phyloP scores from a whole-genome alignment of 768 basidiomycete species.

The Trametes gibbosa region DNA sequence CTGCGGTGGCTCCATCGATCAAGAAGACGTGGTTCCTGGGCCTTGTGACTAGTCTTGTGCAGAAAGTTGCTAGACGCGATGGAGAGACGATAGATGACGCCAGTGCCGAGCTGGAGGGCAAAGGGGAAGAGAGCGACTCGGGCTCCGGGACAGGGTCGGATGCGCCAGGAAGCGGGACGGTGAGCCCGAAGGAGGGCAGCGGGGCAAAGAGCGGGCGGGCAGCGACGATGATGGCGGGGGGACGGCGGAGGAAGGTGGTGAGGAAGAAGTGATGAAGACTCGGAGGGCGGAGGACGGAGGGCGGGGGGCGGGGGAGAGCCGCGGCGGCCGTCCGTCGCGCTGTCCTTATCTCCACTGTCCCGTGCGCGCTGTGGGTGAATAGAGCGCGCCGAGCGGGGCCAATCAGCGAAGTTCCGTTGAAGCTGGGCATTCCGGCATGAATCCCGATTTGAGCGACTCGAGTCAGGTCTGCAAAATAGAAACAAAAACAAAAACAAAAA shows the following conservation, averaged over 20 bases:
- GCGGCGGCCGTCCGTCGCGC: slow-evolving; percentile 5
- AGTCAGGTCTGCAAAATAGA: neutral
- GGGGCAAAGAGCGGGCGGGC: slow-evolving; percentile 28
- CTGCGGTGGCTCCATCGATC: slow-evolving; percentile 56
- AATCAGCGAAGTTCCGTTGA: slow-evolving; percentile 3
- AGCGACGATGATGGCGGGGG: slow-evolving; percentile 54
- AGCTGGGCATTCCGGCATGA: slow-evolving; percentile 3
- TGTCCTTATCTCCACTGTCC: neutral
- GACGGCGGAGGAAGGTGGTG: slow-evolving; percentile 59
- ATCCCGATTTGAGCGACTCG: slow-evolving; percentile 8
- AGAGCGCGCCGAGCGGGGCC: slow-evolving; percentile 3
- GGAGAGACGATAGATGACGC: slow-evolving; percentile 7
- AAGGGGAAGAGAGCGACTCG: slow-evolving; percentile 36
- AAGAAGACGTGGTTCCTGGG: slow-evolving; percentile 68
- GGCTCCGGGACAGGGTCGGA: slow-evolving; percentile 46
- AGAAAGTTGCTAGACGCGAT: slow-evolving; percentile 19
- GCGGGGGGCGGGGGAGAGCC: neutral
- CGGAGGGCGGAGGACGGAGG: too few relatives aligned
- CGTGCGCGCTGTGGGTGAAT: neutral
- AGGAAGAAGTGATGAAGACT: slow-evolving; percentile 45
- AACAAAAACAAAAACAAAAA: too few relatives aligned
- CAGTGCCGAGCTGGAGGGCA: slow-evolving; percentile 20
- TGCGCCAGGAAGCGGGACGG: slow-evolving; percentile 40
- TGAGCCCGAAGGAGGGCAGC: slow-evolving; percentile 33
- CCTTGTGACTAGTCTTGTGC: slow-evolving; percentile 37